Conservation (phyloP, 1,284 basidiomycete genomes). For the Farysia itapuensis region DNA sequence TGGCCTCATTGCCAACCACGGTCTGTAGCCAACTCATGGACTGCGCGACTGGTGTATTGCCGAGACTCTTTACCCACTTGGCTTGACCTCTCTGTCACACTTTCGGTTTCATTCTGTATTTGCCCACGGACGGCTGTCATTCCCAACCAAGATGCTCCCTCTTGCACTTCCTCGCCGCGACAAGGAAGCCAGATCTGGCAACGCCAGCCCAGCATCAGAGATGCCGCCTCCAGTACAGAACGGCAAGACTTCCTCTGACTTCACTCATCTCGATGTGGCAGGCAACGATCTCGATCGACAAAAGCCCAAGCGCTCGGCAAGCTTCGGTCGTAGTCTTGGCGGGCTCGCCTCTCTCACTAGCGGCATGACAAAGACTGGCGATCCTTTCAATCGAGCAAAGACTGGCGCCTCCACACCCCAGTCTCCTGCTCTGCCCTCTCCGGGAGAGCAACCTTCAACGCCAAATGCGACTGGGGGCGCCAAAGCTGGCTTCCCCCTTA, state of each 20-base stretch:
- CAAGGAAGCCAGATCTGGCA: constrained; percentile 15
- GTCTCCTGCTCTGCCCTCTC: constrained; percentile 4
- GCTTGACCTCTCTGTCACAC: constrained; percentile 36
- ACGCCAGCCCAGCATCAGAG: constrained; percentile 13
- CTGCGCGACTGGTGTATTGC: constrained; percentile 22
- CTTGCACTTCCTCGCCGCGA: constrained; percentile 29
- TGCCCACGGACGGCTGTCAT: background rate
- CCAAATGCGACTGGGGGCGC: constrained; percentile 14
- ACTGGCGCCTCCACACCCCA: constrained; percentile 28
- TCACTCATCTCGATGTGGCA: constrained; percentile 3
- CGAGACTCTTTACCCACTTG: constrained; percentile 34
- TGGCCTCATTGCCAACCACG: constrained; percentile 34
- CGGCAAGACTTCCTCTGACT: constrained; percentile 14
- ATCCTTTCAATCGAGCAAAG: constrained; percentile 26
- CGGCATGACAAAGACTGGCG: constrained; percentile 37
- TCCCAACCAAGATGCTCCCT: constrained; percentile 11
- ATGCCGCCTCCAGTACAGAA: constrained; percentile 8
- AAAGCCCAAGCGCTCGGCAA: constrained; percentile 45
- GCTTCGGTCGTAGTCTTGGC: constrained; percentile 45
- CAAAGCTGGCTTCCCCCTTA: constrained; percentile 1
- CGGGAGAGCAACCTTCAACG: constrained; percentile 14
- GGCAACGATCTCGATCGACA: constrained; percentile 14
- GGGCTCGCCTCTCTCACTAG: constrained; percentile 38
- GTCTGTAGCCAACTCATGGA: constrained; percentile 42
- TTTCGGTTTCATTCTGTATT: background rate